Conservation (phyloP, 805 yeast genomes). For the Hanseniaspora jakobsenii region DNA sequence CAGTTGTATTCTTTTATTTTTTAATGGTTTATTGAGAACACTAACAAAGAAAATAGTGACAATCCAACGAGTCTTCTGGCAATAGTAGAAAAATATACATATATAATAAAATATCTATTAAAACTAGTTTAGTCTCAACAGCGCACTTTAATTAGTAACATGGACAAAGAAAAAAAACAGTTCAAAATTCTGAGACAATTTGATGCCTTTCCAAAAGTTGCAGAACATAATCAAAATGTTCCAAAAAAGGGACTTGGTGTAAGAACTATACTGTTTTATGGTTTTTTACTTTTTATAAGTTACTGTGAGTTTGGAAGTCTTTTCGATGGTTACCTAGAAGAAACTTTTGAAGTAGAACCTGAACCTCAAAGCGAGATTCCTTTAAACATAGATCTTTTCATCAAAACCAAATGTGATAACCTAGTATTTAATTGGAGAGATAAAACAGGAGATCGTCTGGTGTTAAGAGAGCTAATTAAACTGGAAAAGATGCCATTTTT, state of each 20-base stretch:
- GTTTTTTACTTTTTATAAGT: constrained; percentile 51
- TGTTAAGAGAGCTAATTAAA: constrained; percentile 65
- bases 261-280: constrained; percentile 52
- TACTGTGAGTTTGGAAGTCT: constrained; percentile 81
- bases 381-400: constrained; percentile 66
- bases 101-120: too few relatives aligned
- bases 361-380: constrained; percentile 44
- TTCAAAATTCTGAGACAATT: constrained; percentile 13
- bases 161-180: constrained; percentile 2
- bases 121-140: too few relatives aligned
- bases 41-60: too few relatives aligned
- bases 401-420: constrained; percentile 72
- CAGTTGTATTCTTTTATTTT: too few relatives aligned
- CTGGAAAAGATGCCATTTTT: constrained; percentile 53
- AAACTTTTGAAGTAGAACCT: constrained; percentile 64
- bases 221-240: constrained; percentile 56
- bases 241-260: constrained; percentile 61
- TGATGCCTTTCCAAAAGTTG: constrained; percentile 38
- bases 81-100: too few relatives aligned
- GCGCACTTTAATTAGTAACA: too few relatives aligned
- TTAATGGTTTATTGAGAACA: too few relatives aligned
- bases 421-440: constrained; percentile 70
- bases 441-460: constrained; percentile 57
- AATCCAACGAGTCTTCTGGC: too few relatives aligned
- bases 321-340: constrained; percentile 69